Evolutionary conservation across 306 rosid genomes (phyloP).

Genomic region (Albizia julibrissin): DNA sequence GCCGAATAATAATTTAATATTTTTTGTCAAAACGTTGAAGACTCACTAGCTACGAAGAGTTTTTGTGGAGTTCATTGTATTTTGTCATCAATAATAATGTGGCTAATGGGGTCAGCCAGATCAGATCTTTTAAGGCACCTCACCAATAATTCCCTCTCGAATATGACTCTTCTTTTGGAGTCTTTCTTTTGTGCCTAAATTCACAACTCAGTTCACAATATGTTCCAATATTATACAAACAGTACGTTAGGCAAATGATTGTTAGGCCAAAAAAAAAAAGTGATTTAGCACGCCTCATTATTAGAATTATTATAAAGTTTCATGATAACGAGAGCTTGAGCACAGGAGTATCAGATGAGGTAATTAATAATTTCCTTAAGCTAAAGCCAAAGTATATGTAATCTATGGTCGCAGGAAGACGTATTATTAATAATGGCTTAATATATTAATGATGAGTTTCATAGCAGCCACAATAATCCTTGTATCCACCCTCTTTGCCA

Average conservation of each 20-base stretch:
- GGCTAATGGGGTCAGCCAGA: background rate
- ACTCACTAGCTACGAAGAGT: background rate
- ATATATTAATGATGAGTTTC: background rate
- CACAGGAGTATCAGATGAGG: background rate
- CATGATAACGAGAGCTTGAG: background rate
- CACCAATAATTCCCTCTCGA: background rate
- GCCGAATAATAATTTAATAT: background rate
- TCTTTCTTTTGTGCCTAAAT: background rate
- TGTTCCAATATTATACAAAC: background rate
- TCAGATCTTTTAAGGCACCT: background rate
- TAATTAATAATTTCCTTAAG: background rate
- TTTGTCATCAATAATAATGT: slow-evolving; percentile 23
- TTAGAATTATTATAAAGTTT: background rate
- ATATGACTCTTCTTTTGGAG: background rate
- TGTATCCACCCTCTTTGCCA: background rate
- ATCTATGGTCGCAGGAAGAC: background rate
- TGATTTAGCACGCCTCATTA: background rate
- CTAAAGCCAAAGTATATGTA: slow-evolving; percentile 6
- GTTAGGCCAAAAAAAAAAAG: background rate
- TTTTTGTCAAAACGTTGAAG: background rate
- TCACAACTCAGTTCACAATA: background rate
- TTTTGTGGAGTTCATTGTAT: slow-evolving; percentile 12
- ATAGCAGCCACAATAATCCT: background rate
- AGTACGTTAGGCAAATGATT: background rate
- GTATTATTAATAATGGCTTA: slow-evolving; percentile 1